Percentiles rank a stretch among this genome's conserved stretches.
These are phyloP conservation scores for Fraxinus americana DNA, from an alignment of 257 asterid species.

Conservation along the genomic window DNA sequence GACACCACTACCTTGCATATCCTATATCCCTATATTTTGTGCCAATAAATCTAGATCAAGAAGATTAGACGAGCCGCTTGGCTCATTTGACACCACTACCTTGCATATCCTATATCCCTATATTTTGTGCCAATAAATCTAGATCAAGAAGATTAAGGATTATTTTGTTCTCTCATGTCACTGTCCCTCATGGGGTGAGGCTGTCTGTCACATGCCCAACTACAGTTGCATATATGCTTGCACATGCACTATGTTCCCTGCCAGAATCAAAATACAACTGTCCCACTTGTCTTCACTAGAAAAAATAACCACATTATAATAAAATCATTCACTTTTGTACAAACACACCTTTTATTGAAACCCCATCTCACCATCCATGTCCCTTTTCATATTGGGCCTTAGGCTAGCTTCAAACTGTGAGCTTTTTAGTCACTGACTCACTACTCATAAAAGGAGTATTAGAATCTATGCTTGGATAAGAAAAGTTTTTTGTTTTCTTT, in stretches of 20 bases:
- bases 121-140: background rate
- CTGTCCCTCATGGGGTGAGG: constrained; percentile 31
- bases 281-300: constrained; percentile 51
- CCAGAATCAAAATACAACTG: constrained; percentile 52
- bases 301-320: constrained; percentile 36
- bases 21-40: too few species aligned
- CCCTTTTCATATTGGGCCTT: constrained; percentile 31
- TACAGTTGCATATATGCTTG: constrained; percentile 14
- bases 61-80: too few species aligned
- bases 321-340: constrained; percentile 5
- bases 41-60: too few species aligned
- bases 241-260: constrained; percentile 7
- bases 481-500: background rate
- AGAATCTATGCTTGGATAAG: background rate
- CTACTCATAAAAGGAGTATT: background rate
- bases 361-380: constrained; percentile 30
- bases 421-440: background rate
- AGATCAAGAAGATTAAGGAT: constrained; percentile 2
- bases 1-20: too few species aligned
- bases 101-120: background rate
- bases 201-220: constrained; percentile 62
- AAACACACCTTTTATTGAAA: constrained; percentile 9
- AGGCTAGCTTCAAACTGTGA: background rate
- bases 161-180: constrained; percentile 19
- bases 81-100: too few species aligned